A percentile compares a stretch with the other conserved stretches of the same genome.
Conservation (phyloP, 169 alveolate genomes). For the Plasmodium malariae region DNA sequence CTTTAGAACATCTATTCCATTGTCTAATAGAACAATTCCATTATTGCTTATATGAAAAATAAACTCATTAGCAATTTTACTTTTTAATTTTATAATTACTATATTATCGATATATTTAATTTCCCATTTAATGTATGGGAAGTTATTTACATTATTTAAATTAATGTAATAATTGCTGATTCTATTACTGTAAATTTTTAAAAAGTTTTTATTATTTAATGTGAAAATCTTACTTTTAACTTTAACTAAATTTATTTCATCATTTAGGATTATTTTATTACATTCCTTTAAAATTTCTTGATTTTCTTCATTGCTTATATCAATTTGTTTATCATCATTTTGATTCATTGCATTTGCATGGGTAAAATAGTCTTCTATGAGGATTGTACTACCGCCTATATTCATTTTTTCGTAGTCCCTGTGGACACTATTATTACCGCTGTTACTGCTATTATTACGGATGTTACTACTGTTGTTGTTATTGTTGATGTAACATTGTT, state of each 20-base stretch:
- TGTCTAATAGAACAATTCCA: constrained; percentile 53
- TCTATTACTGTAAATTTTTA: constrained; percentile 47
- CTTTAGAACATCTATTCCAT: constrained; percentile 41
- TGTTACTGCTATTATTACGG: not conserved
- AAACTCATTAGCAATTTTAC: constrained; percentile 26
- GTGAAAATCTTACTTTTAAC: constrained; percentile 15
- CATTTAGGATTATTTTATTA: not conserved
- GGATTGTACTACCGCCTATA: not conserved
- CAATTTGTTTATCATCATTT: constrained; percentile 10
- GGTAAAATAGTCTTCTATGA: constrained; percentile 44
- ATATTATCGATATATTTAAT: constrained; percentile 39
- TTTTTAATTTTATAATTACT: constrained; percentile 38
- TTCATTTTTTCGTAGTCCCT: constrained; percentile 15
- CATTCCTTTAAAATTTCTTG: not conserved
- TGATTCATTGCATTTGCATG: constrained; percentile 13
- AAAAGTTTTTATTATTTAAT: constrained; percentile 39
- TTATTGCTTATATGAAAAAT: constrained; percentile 48
- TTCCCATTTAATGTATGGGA: constrained; percentile 50
- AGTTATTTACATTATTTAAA: constrained; percentile 33
- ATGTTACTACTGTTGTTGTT: constrained; percentile 4
- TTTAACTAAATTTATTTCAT: constrained; percentile 46
- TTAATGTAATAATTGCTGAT: constrained; percentile 45
- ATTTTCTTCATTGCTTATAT: constrained; percentile 5
- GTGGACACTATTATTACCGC: not conserved
- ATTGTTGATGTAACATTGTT: constrained; percentile 42